Conservation (phyloP, 768 basidiomycete species). For the Phanerochaete carnosa region DNA sequence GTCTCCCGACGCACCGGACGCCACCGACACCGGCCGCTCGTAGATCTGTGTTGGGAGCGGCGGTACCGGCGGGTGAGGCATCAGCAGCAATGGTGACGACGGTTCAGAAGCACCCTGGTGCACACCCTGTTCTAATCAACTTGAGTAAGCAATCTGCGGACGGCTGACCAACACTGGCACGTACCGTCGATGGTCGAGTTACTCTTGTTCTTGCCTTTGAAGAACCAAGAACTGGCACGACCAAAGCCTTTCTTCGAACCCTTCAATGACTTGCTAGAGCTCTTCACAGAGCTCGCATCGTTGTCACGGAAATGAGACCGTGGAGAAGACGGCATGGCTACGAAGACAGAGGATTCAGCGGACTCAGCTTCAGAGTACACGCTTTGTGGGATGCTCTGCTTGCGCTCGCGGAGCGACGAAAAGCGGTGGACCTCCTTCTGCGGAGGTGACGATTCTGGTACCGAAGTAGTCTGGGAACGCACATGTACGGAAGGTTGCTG, state of each 20-base stretch:
- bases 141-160: not conserved
- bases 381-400: slow-evolving; percentile 47
- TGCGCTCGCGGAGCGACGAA: slow-evolving; percentile 37
- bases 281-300: slow-evolving; percentile 28
- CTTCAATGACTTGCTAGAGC: slow-evolving; percentile 28
- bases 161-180: not conserved
- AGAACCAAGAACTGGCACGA: slow-evolving; percentile 23
- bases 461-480: not conserved
- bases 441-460: not conserved
- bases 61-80: slow-evolving; percentile 1
- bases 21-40: slow-evolving; percentile 41
- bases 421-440: not conserved
- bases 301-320: slow-evolving; percentile 20
- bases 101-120: slow-evolving; percentile 11
- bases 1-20: slow-evolving; percentile 36
- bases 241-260: slow-evolving; percentile 24
- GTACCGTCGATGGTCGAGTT: slow-evolving; percentile 10
- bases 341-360: slow-evolving; percentile 62
- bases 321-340: slow-evolving; percentile 57
- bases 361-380: slow-evolving; percentile 55
- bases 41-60: not conserved
- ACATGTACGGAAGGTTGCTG: not conserved
- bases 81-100: slow-evolving; percentile 8
- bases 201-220: slow-evolving; percentile 20
- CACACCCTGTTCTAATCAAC: slow-evolving; percentile 2